These are phyloP conservation scores for Darksidea phi DNA, from an alignment of 495 filamentous ascomycete genomes.

Conservation along the genomic window DNA sequence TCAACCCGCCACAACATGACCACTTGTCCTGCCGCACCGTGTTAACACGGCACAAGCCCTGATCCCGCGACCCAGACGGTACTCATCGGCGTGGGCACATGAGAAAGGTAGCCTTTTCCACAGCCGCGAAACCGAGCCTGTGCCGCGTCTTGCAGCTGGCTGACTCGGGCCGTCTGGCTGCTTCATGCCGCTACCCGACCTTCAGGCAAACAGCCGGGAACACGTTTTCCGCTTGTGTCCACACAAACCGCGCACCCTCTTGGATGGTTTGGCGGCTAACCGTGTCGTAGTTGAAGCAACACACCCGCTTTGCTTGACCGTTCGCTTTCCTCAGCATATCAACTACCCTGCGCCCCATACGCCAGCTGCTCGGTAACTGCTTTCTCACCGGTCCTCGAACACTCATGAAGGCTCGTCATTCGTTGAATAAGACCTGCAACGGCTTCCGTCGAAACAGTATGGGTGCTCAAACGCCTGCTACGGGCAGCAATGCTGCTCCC, in stretches of 20 bases:
- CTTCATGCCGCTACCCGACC: constrained; percentile 27
- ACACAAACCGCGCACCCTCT: constrained; percentile 30
- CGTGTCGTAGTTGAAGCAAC: constrained; percentile 23
- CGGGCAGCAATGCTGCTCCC: constrained; percentile 17
- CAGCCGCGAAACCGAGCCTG: constrained; percentile 19
- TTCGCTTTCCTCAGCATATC: constrained; percentile 32
- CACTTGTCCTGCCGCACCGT: constrained; percentile 26
- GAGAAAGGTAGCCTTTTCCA: constrained; percentile 33
- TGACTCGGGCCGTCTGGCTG: constrained; percentile 30
- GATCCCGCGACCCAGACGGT: constrained; percentile 18
- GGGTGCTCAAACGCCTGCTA: constrained; percentile 14
- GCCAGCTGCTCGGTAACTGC: background rate
- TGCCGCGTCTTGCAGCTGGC: constrained; percentile 21
- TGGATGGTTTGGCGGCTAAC: constrained; percentile 36
- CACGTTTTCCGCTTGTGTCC: constrained; percentile 38
- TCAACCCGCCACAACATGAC: constrained; percentile 3
- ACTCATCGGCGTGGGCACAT: constrained; percentile 27
- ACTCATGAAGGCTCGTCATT: constrained; percentile 18
- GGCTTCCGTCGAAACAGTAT: constrained; percentile 19
- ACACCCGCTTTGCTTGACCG: constrained; percentile 7
- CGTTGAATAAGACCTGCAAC: constrained; percentile 4
- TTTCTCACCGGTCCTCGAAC: background rate
- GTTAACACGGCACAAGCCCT: constrained; percentile 26
- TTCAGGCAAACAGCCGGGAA: constrained; percentile 32
- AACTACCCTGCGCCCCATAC: constrained; percentile 20